Percentiles rank a stretch among this genome's conserved stretches.
Evolutionary conservation across 306 rosid genomes (phyloP).

Genomic region (Purshia tridentata): DNA sequence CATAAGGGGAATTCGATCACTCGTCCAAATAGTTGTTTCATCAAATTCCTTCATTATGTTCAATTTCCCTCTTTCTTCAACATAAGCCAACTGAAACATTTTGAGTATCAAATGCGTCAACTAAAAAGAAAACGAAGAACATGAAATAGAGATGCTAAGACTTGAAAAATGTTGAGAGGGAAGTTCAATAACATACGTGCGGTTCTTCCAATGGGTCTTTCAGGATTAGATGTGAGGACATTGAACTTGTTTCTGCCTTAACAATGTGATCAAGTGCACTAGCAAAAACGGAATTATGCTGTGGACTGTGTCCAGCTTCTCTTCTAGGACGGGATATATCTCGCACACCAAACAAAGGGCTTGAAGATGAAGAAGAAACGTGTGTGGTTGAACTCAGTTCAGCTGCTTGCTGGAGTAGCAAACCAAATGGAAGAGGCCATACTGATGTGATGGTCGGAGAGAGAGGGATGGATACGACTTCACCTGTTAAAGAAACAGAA

Average conservation of each 20-base stretch:
- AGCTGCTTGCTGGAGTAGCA: constrained; percentile 76
- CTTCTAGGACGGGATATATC: constrained; percentile 48
- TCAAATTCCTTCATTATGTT: constrained; percentile 89
- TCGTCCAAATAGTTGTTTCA: constrained; percentile 96
- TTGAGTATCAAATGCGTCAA: background rate
- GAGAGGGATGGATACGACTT: constrained; percentile 66
- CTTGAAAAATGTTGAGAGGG: constrained; percentile 19
- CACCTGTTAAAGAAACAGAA: constrained; percentile 50
- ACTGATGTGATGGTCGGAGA: constrained; percentile 60
- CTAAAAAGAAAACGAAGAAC: constrained; percentile 11
- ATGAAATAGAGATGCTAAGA: constrained; percentile 11
- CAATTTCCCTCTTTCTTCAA: constrained; percentile 86
- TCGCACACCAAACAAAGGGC: constrained; percentile 55
- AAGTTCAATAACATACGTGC: constrained; percentile 43
- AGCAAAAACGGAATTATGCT: constrained; percentile 23
- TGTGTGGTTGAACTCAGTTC: constrained; percentile 45
- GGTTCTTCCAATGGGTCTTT: constrained; percentile 85
- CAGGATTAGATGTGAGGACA: constrained; percentile 77
- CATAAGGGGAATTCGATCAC: constrained; percentile 87
- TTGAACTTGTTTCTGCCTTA: constrained; percentile 55
- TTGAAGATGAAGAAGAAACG: constrained; percentile 56
- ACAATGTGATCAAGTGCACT: constrained; percentile 43
- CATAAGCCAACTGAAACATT: constrained; percentile 55
- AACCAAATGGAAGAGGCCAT: constrained; percentile 96
- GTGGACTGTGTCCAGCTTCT: constrained; percentile 45